Evolutionary conservation across 2,329 filamentous ascomycete genomes (phyloP).

Genomic region (Fusarium luffae): DNA sequence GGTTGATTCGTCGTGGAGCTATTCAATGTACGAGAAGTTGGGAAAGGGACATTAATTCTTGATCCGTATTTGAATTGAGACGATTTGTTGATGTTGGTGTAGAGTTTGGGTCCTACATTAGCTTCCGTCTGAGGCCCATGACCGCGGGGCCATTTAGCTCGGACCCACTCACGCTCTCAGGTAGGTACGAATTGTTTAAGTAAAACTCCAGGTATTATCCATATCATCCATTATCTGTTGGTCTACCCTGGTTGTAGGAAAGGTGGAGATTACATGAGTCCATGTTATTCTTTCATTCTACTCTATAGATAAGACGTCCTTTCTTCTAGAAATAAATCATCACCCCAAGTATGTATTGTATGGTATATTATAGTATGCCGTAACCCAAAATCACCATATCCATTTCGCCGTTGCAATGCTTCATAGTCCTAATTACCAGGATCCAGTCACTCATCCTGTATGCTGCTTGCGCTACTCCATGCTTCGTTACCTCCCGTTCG

Average conservation of each 20-base stretch:
- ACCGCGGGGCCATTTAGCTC: constrained; percentile 16
- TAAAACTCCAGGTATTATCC: background rate
- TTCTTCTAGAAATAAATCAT: background rate
- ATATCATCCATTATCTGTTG: background rate
- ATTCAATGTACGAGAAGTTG: background rate
- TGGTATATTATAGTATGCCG: background rate
- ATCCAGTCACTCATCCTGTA: constrained; percentile 20
- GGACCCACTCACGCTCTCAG: background rate
- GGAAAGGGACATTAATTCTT: background rate
- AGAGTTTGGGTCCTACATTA: constrained; percentile 11
- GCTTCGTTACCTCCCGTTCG: constrained; percentile 20
- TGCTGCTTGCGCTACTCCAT: constrained; percentile 30
- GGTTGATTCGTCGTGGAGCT: background rate
- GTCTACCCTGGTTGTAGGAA: background rate
- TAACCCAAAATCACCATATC: constrained; percentile 3
- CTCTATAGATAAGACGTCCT: background rate
- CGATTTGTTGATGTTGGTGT: constrained; percentile 6
- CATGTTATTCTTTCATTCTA: background rate
- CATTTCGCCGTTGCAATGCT: constrained; percentile 34
- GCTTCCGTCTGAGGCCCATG: constrained; percentile 10
- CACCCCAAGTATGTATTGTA: background rate
- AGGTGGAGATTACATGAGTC: background rate
- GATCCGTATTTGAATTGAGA: background rate
- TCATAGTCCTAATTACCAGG: background rate
- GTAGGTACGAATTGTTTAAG: background rate